Conservation (phyloP, 2,329 filamentous ascomycete species). For the Fusarium proliferatum region DNA sequence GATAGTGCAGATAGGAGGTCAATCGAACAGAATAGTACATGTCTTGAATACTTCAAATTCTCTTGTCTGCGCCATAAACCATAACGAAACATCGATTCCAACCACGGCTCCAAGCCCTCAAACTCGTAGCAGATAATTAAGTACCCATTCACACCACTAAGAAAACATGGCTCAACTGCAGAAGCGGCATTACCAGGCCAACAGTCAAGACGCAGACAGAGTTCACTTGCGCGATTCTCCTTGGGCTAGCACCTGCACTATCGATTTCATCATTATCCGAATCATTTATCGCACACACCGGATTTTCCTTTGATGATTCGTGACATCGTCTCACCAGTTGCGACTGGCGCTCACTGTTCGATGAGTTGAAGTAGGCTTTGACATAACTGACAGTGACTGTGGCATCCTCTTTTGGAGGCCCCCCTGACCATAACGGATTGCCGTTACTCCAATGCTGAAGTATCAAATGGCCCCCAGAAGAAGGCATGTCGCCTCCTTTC, state of each 20-base stretch:
- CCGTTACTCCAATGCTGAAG: conserved; percentile 85
- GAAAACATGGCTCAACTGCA: not conserved
- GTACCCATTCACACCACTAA: not conserved
- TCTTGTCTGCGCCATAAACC: not conserved
- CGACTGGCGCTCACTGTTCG: conserved; percentile 48
- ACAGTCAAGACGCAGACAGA: not conserved
- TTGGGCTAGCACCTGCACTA: not conserved
- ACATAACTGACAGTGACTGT: conserved; percentile 74
- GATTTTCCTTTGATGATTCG: not conserved
- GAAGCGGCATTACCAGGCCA: not conserved
- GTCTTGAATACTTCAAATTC: not conserved
- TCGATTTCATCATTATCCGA: not conserved
- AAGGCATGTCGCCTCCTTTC: conserved; percentile 67
- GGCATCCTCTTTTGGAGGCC: conserved; percentile 73
- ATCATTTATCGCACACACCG: conserved; percentile 36
- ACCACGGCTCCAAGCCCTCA: not conserved
- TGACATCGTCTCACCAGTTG: conserved; percentile 23
- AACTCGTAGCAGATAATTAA: not conserved
- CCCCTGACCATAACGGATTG: conserved; percentile 75
- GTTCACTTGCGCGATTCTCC: not conserved
- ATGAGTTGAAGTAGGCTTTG: conserved; percentile 84
- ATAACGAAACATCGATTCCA: not conserved
- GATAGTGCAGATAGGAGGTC: not conserved
- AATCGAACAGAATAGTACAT: not conserved
- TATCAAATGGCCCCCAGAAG: conserved; percentile 71